Percentiles rank a stretch among this genome's conserved stretches.
Evolutionary conservation across 2,329 filamentous ascomycete genomes (phyloP).

Genomic region (Paecilomyces niveus): DNA sequence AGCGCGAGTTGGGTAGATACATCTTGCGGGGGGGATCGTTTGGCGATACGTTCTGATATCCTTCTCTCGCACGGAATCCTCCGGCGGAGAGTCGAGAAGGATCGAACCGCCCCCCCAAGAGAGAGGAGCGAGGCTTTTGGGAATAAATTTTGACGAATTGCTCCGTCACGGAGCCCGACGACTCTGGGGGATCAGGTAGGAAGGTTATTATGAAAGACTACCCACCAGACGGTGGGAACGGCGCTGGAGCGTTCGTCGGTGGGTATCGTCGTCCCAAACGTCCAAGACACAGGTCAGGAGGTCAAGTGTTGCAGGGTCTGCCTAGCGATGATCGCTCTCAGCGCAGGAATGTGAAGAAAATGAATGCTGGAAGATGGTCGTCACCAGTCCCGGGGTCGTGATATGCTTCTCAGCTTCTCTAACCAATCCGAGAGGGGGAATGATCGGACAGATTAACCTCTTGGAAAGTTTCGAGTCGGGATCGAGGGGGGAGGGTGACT

Average conservation of each 20-base stretch:
- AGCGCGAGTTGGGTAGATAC: constrained; percentile 74
- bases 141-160: constrained; percentile 47
- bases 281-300: constrained; percentile 6
- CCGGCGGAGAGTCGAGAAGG: constrained; percentile 42
- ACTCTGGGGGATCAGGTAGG: constrained; percentile 14
- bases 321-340: not conserved
- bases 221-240: constrained; percentile 23
- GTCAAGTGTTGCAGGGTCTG: constrained; percentile 3
- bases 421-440: not conserved
- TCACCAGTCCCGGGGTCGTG: not conserved
- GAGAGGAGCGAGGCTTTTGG: constrained; percentile 51
- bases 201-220: constrained; percentile 27
- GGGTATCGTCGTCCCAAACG: constrained; percentile 3
- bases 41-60: constrained; percentile 35
- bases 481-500: not conserved
- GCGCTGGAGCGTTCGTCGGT: constrained; percentile 3
- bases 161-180: constrained; percentile 33
- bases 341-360: not conserved
- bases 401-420: not conserved
- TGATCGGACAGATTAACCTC: not conserved
- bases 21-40: constrained; percentile 42
- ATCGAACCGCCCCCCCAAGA: constrained; percentile 52
- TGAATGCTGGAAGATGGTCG: not conserved
- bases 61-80: constrained; percentile 47
- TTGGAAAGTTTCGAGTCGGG: not conserved